phyloP scores from a whole-genome alignment of 2,329 filamentous ascomycete genomes.

The Alternaria longipes region DNA sequence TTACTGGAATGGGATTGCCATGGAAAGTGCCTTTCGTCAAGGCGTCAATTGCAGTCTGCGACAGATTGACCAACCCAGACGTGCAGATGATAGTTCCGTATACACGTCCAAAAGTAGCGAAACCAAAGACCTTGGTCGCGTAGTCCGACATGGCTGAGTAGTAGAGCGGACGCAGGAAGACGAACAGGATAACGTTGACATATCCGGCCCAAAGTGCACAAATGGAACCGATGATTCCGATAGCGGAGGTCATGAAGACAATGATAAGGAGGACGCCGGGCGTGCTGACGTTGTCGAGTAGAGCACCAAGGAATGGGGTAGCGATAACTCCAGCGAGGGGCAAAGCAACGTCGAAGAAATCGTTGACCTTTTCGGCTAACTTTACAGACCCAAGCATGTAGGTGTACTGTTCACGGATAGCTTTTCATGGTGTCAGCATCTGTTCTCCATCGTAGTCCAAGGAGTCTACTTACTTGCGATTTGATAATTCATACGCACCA shows the following conservation, averaged over 20 bases:
- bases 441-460: background rate
- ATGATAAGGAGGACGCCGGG: conserved; percentile 74
- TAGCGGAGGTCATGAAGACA: conserved; percentile 73
- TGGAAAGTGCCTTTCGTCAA: conserved; percentile 76
- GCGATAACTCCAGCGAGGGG: conserved; percentile 81
- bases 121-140: conserved; percentile 88
- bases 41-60: conserved; percentile 79
- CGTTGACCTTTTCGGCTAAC: conserved; percentile 74
- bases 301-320: conserved; percentile 81
- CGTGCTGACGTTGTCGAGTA: conserved; percentile 80
- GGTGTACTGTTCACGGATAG: conserved; percentile 81
- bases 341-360: conserved; percentile 84
- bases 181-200: conserved; percentile 78
- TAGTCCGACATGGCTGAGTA: conserved; percentile 92
- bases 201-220: conserved; percentile 76
- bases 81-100: conserved; percentile 89
- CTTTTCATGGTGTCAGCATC: background rate
- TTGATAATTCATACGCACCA: conserved; percentile 82
- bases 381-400: conserved; percentile 71
- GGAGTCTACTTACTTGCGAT: conserved; percentile 66
- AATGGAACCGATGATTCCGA: conserved; percentile 78
- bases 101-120: conserved; percentile 86
- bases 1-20: conserved; percentile 79
- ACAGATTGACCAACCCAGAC: conserved; percentile 82
- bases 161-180: conserved; percentile 85